phyloP scores from a whole-genome alignment of 2,329 filamentous ascomycete species.

The Anthostomella pinea region DNA sequence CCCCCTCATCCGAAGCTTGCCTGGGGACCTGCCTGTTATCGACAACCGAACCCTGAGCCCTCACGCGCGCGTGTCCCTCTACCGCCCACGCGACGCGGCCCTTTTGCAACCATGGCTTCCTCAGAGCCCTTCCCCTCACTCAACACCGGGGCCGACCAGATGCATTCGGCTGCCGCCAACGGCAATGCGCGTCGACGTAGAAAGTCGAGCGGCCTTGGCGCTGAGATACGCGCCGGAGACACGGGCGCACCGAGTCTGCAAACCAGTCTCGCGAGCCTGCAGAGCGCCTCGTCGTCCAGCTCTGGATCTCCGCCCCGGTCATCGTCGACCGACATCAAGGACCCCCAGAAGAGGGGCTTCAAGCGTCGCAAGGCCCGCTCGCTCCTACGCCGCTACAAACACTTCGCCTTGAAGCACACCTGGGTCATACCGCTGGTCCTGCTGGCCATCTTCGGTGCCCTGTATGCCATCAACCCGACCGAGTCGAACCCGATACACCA shows the following conservation, averaged over 20 bases:
- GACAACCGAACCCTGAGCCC: constrained; percentile 1
- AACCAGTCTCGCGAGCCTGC: constrained; percentile 48
- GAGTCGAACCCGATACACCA: constrained; percentile 74
- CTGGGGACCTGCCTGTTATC: too few relatives aligned
- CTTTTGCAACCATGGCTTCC: constrained; percentile 38
- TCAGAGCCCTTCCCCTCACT: constrained; percentile 56
- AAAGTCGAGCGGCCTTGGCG: constrained; percentile 55
- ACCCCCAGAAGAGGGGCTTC: constrained; percentile 41
- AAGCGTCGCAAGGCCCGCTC: constrained; percentile 56
- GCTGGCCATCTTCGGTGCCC: constrained; percentile 57
- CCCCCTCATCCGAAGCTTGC: too few relatives aligned
- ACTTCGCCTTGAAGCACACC: constrained; percentile 54
- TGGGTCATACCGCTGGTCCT: constrained; percentile 67
- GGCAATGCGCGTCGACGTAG: constrained; percentile 46
- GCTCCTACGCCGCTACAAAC: constrained; percentile 51
- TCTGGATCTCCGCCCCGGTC: constrained; percentile 14
- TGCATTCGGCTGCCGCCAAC: constrained; percentile 38
- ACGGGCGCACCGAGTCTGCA: constrained; percentile 54
- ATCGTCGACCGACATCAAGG: constrained; percentile 21
- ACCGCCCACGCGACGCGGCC: too few relatives aligned
- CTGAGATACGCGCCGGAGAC: constrained; percentile 53
- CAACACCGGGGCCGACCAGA: constrained; percentile 48
- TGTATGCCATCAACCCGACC: constrained; percentile 74
- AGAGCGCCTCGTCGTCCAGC: constrained; percentile 23
- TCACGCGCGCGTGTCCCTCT: constrained; percentile 1